A percentile compares a stretch with the other conserved stretches of the same genome.
Conservation (phyloP, 148 eudicot genomes). For the Chenopodium suecicum region DNA sequence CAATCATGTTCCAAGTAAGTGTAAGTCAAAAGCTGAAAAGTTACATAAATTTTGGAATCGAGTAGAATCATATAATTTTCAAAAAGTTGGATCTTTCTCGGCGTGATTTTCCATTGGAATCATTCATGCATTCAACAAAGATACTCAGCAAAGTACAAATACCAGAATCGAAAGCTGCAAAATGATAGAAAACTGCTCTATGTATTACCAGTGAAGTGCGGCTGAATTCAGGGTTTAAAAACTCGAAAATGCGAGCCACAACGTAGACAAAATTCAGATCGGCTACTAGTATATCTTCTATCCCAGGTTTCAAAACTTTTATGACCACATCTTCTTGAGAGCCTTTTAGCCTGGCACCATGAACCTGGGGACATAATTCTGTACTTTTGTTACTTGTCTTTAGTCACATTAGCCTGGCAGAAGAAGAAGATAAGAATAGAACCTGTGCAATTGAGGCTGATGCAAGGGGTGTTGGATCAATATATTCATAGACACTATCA, state of each 20-base stretch:
- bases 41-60: not conserved
- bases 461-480: slow-evolving; percentile 94
- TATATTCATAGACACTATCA: slow-evolving; percentile 81
- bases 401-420: slow-evolving; percentile 12
- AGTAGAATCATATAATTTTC: too few species aligned
- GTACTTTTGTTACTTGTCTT: slow-evolving; percentile 18
- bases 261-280: slow-evolving; percentile 93
- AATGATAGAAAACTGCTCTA: not conserved
- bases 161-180: not conserved
- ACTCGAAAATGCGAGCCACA: slow-evolving; percentile 90
- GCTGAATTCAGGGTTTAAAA: slow-evolving; percentile 82
- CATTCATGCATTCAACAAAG: not conserved
- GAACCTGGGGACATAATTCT: slow-evolving; percentile 57
- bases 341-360: slow-evolving; percentile 86
- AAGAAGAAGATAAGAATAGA: slow-evolving; percentile 12
- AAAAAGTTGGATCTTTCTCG: not conserved
- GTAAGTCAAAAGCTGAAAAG: not conserved
- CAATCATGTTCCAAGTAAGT: not conserved
- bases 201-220: slow-evolving; percentile 83
- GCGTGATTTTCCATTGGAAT: not conserved
- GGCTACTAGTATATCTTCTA: slow-evolving; percentile 85
- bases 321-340: slow-evolving; percentile 88
- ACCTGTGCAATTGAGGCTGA: slow-evolving; percentile 99
- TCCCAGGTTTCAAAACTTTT: slow-evolving; percentile 97
- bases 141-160: not conserved